Base-by-base conservation (phyloP, 495 filamentous ascomycete genomes). In the Penicillium goetzii region DNA sequence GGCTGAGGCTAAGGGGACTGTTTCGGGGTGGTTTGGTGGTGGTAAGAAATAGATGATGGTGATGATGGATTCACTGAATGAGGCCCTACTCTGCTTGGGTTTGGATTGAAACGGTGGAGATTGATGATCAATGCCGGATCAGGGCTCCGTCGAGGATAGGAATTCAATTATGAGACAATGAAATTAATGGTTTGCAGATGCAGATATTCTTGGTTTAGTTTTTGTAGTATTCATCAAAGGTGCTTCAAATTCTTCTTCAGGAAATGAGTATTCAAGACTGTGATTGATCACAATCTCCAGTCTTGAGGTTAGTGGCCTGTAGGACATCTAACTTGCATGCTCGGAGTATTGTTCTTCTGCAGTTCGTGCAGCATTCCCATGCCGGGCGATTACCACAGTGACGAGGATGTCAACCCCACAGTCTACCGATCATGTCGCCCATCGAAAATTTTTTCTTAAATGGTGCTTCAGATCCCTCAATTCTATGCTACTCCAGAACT, bases 11-110 rank as follows among this genome's bases (percentile, higher is more conserved):
- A 96, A 96, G 86, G 84, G 87, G 56, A 85, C 85, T 21, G 75
- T 95, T 61, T 88, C 87, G 30, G 85, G 88, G 57, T 97, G 92
- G 92, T 93, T 96, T 64, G 88, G 90, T 36, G 69, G 80, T 38
- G 69, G 80, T 38, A 86, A 85, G 73, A 84, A 88, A 73, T 90
- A 86, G 70, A 54, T 34, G 43, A 26, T 36, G 21, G 1, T 33
- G 21, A 14, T 34, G 14, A 17, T 5, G 5, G 53, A 32, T 32
- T 8, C 28, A 30, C n/a, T n/a, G n/a, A 36, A 38, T 4, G 52
- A 6, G n/a, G 21, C 47, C 23, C 38, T 30, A 14, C 38, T 28
- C 38, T 30, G 9, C 38, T 28, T 28, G 23, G 45, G 33, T 17
- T 36, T 34, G 53, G 2, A 40, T 9, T 55, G 1, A 5, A 14